Evolutionary conservation across 352 stramenopile genomes (phyloP), one percentile per base, ranked within the genome.

Genomic region (Globisporangium yorkense): DNA sequence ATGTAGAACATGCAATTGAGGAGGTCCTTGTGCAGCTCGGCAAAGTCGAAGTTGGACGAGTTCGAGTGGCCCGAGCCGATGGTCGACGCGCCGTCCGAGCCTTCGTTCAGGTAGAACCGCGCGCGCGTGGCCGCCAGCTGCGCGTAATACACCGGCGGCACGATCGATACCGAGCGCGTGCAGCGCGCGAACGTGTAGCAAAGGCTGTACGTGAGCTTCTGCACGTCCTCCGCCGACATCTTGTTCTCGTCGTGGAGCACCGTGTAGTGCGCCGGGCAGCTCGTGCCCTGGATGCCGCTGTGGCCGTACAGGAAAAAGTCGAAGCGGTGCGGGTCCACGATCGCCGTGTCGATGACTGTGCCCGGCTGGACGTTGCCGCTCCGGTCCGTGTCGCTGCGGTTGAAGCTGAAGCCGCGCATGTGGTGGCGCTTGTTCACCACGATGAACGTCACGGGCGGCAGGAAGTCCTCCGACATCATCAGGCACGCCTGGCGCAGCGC

Each of bases 261-360:
- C 13, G 72, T 68, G 70, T 89, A 89, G 61, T 89, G 80, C 21
- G 75, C 71, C 3, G 80, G 80, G 20, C 75, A 70, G 46, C 68
- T 86, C 21, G 80, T 92, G 41, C 82, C 80, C 57, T 82, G 75
- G 51, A 91, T 77, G 20, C 83, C 80, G 27, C 63, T 71, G 68
- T 93, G 77, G 47, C 73, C 75, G 52, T 80, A 77, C 20, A 93
- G 58, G 63, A 86, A 91, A 55, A 90, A 93, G 57, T 91, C 75
- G 37, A 77, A 82, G 10, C 79, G 72, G 37, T 81, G 65, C 33
- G 75, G 73, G 57, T 89, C 73, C 56, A 79, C 82, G 24, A 89
- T 74, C 39, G 61, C 71, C 7, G 71, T 74, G 51, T 91, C 80
- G 10, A 92, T 63, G 16, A 89, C 72, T 5, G 74, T 85, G 18